A percentile compares a stretch with the other conserved stretches of the same genome.
These are phyloP conservation scores for Lachancea meyersii DNA, from an alignment of 805 yeast species.

Conservation along the genomic window DNA sequence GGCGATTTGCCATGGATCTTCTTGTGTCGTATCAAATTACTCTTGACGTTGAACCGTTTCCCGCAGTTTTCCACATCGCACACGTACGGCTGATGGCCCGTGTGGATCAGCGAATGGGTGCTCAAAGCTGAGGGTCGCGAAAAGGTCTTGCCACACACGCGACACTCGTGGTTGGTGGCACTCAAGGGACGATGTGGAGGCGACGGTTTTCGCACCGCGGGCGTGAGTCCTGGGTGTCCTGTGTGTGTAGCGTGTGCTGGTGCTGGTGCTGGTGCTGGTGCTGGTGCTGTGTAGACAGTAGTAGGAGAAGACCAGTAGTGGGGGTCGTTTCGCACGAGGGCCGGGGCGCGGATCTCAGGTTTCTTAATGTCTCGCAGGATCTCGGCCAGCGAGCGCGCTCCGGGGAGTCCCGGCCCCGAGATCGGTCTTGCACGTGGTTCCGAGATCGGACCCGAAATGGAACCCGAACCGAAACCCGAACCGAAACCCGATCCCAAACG, in stretches of 20 bases:
- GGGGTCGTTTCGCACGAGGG: neutral
- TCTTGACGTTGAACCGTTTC: conserved; percentile 64
- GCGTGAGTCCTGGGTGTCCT: no score
- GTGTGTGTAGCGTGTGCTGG: no score
- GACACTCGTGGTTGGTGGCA: conserved; percentile 7
- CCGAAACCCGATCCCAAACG: no score
- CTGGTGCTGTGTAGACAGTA: neutral
- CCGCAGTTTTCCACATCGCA: conserved; percentile 64
- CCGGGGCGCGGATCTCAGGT: conserved; percentile 6
- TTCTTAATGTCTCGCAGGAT: conserved; percentile 8
- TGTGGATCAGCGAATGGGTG: conserved; percentile 74
- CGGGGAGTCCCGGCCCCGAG: neutral
- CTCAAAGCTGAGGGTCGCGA: conserved; percentile 77
- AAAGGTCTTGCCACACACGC: conserved; percentile 61
- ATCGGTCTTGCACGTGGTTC: neutral
- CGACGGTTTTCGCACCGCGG: neutral
- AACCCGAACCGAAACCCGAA: no score
- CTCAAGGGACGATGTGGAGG: conserved; percentile 1
- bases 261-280: neutral
- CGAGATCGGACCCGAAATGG: no score
- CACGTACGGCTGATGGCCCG: conserved; percentile 70
- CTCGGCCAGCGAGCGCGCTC: conserved; percentile 8
- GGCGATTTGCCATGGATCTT: conserved; percentile 51
- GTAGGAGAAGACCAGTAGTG: neutral
- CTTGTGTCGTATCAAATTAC: conserved; percentile 76